These are phyloP conservation scores for Leishmania tropica DNA, from an alignment of 208 protist species.

Conservation along the genomic window DNA sequence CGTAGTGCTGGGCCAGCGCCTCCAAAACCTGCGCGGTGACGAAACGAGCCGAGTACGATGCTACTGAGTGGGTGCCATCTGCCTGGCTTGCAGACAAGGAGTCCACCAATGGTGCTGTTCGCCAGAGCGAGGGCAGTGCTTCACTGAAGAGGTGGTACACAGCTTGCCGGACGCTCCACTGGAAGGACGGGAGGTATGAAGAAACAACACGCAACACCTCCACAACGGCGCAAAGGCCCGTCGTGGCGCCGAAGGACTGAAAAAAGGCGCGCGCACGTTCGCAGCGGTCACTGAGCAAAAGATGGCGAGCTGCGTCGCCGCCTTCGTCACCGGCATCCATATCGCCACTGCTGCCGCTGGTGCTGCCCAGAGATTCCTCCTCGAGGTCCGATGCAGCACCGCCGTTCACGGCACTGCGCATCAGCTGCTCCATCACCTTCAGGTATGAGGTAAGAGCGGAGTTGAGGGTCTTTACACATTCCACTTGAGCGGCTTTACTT, in stretches of 20 bases:
- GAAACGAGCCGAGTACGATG: background rate
- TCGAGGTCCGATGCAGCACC: slow-evolving; percentile 6
- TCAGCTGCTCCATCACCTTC: background rate
- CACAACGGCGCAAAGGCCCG: slow-evolving; percentile 3
- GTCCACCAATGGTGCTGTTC: slow-evolving; percentile 2
- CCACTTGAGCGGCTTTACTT: slow-evolving; percentile 42
- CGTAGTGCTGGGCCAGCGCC: slow-evolving; percentile 27
- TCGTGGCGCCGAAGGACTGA: slow-evolving; percentile 8
- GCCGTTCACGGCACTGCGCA: background rate
- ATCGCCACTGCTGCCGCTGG: slow-evolving; percentile 5
- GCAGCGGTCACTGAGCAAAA: background rate
- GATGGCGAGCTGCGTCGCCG: background rate
- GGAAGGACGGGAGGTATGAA: slow-evolving; percentile 4
- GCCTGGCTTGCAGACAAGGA: background rate
- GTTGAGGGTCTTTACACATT: slow-evolving; percentile 35
- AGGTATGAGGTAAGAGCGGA: slow-evolving; percentile 14
- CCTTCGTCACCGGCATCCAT: background rate
- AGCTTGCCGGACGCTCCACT: slow-evolving; percentile 30
- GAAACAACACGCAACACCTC: slow-evolving; percentile 11
- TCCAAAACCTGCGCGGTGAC: slow-evolving; percentile 27
- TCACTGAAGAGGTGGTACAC: slow-evolving; percentile 32
- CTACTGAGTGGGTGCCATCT: background rate
- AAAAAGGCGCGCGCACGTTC: slow-evolving; percentile 6
- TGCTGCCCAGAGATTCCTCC: slow-evolving; percentile 11
- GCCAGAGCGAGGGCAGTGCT: slow-evolving; percentile 21